Evolutionary conservation across 768 basidiomycete genomes (phyloP).

Genomic region (Amyloporia xantha): DNA sequence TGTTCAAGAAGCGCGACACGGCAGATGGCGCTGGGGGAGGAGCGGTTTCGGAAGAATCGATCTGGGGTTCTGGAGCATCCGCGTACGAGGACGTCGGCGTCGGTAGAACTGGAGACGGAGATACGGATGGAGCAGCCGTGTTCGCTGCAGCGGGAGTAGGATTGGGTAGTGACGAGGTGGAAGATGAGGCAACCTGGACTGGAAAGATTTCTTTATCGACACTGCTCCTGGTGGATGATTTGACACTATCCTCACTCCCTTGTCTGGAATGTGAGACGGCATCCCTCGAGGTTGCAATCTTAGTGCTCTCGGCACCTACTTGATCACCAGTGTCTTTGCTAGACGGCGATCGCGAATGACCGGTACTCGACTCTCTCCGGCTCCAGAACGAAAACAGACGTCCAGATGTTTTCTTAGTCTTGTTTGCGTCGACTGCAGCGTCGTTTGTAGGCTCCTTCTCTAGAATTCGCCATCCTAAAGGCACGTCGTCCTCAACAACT

Average conservation of each 20-base stretch:
- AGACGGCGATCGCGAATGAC: constrained; percentile 6
- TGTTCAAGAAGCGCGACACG: constrained; percentile 76
- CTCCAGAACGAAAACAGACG: constrained; percentile 74
- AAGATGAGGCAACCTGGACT: not conserved
- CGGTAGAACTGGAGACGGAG: constrained; percentile 6
- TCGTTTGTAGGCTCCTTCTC: constrained; percentile 40
- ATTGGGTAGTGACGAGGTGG: not conserved
- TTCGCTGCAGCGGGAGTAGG: constrained; percentile 4
- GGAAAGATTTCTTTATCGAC: constrained; percentile 3
- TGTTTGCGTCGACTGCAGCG: constrained; percentile 35
- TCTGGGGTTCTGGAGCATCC: constrained; percentile 15
- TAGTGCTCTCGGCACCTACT: constrained; percentile 6
- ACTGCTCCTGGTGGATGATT: constrained; percentile 6
- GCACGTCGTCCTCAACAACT: constrained; percentile 47
- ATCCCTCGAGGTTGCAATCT: constrained; percentile 6
- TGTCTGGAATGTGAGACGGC: constrained; percentile 8
- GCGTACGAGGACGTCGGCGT: constrained; percentile 12
- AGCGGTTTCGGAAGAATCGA: constrained; percentile 13
- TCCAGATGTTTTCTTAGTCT: constrained; percentile 38
- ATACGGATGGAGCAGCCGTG: constrained; percentile 10
- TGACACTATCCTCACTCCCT: constrained; percentile 16
- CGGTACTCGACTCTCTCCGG: constrained; percentile 29
- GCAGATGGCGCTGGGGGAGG: constrained; percentile 42
- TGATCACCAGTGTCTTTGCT: not conserved
- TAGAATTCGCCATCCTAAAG: constrained; percentile 68